phyloP scores from a whole-genome alignment of 306 rosid species.

The Arachis hypogaea region DNA sequence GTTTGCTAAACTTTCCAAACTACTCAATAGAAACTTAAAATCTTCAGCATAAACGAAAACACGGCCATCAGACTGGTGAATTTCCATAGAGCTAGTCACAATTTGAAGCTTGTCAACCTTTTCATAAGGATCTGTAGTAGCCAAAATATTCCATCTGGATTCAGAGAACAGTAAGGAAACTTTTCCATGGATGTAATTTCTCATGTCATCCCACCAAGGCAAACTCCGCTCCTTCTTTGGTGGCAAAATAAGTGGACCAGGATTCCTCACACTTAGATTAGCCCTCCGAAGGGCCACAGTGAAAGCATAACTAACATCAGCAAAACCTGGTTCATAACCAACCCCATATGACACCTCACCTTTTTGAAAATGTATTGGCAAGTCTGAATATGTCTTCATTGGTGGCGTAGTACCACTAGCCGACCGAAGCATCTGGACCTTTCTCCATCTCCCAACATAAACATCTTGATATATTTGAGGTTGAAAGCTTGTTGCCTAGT shows the following conservation, averaged over 20 bases:
- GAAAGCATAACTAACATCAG: slow-evolving; percentile 94
- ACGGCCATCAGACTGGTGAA: slow-evolving; percentile 90
- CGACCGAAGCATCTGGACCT: slow-evolving; percentile 92
- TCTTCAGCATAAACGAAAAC: slow-evolving; percentile 72
- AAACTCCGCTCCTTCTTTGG: slow-evolving; percentile 91
- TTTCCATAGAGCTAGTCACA: slow-evolving; percentile 67
- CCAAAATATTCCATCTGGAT: slow-evolving; percentile 78
- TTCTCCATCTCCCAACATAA: slow-evolving; percentile 92
- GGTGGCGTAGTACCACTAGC: slow-evolving; percentile 99
- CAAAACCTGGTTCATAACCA: slow-evolving; percentile 92
- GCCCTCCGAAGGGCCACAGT: slow-evolving; percentile 98
- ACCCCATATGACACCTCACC: slow-evolving; percentile 91
- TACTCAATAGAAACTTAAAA: slow-evolving; percentile 77
- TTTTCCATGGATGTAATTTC: slow-evolving; percentile 93
- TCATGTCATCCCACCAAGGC: slow-evolving; percentile 99
- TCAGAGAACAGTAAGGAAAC: slow-evolving; percentile 71
- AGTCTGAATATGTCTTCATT: slow-evolving; percentile 78
- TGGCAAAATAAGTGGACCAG: slow-evolving; percentile 58
- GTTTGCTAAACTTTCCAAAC: slow-evolving; percentile 94
- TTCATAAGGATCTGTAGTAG: slow-evolving; percentile 93
- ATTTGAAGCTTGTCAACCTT: slow-evolving; percentile 89
- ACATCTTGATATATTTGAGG: slow-evolving; percentile 92
- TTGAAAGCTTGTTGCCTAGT: slow-evolving; percentile 94
- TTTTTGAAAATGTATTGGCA: slow-evolving; percentile 80
- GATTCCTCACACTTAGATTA: slow-evolving; percentile 71